A percentile compares a stretch with the other conserved stretches of the same genome.
phyloP scores from a whole-genome alignment of 2,329 filamentous ascomycete species.

The Colletotrichum eremochloae region DNA sequence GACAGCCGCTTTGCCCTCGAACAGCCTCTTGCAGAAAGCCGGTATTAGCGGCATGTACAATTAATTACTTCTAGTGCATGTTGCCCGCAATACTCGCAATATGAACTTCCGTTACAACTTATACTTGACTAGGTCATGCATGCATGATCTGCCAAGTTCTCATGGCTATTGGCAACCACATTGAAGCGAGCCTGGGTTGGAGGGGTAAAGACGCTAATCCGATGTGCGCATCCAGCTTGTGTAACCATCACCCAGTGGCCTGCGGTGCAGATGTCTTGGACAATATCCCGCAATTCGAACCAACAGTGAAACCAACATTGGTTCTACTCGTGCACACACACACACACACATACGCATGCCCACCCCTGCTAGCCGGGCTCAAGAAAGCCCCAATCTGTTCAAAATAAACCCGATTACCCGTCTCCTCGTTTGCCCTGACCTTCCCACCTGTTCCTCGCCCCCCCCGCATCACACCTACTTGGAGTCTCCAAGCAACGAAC shows the following conservation, averaged over 20 bases:
- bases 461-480: slow-evolving; percentile 9
- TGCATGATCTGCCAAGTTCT: too few relatives aligned
- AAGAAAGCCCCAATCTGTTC: slow-evolving; percentile 1
- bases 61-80: background rate
- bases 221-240: background rate
- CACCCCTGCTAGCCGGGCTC: background rate
- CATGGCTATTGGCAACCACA: too few relatives aligned
- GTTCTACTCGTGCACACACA: background rate
- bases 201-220: too few relatives aligned
- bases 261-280: background rate
- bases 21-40: too few relatives aligned
- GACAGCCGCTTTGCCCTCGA: too few relatives aligned
- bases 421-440: background rate
- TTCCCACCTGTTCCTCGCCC: background rate
- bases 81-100: background rate
- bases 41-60: too few relatives aligned
- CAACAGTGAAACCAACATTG: slow-evolving; percentile 1
- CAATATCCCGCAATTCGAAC: slow-evolving; percentile 3
- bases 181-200: too few relatives aligned
- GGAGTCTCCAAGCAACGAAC: background rate
- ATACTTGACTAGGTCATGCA: background rate
- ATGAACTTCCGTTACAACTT: too few relatives aligned
- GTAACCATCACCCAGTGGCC: background rate
- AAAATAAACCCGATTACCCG: background rate
- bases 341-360: background rate